phyloP scores from a whole-genome alignment of 1,139 yeast species.

The Hansenula anomala region DNA sequence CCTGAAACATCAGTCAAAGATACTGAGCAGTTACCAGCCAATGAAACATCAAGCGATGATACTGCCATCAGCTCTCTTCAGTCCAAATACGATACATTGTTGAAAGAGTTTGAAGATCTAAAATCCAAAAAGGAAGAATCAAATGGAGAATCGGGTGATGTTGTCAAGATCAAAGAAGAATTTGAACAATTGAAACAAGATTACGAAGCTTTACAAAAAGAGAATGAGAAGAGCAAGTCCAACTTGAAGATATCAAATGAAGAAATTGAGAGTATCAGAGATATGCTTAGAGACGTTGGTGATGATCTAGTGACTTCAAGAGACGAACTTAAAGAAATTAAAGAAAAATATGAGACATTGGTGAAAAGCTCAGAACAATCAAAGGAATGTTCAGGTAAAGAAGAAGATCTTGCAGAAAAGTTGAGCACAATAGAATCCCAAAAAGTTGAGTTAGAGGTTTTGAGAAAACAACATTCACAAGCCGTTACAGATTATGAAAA shows the following conservation, averaged over 20 bases:
- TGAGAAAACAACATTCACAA: constrained; percentile 29
- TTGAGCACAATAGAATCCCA: constrained; percentile 9
- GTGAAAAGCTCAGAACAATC: constrained; percentile 7
- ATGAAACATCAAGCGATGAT: constrained; percentile 13
- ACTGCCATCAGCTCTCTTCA: constrained; percentile 18
- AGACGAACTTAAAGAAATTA: constrained; percentile 31
- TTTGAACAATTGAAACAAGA: constrained; percentile 7
- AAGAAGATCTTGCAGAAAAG: constrained; percentile 1
- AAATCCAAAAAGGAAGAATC: constrained; percentile 1
- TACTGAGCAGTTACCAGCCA: constrained; percentile 2
- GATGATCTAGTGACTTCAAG: constrained; percentile 62
- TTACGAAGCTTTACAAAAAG: neutral
- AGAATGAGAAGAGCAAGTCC: constrained; percentile 9
- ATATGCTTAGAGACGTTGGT: constrained; percentile 70
- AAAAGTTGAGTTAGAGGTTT: constrained; percentile 27
- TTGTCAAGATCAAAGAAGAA: neutral
- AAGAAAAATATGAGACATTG: constrained; percentile 18
- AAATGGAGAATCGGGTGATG: neutral
- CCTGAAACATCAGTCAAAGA: constrained; percentile 6
- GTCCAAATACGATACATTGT: constrained; percentile 19
- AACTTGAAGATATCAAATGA: constrained; percentile 16
- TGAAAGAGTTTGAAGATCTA: constrained; percentile 13
- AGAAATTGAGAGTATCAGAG: constrained; percentile 43
- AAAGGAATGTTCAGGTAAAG: constrained; percentile 1
- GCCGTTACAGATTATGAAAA: constrained; percentile 30